These are phyloP conservation scores for Penicillium sp. DNA, from an alignment of 2,329 filamentous ascomycete species.

Conservation along the genomic window DNA sequence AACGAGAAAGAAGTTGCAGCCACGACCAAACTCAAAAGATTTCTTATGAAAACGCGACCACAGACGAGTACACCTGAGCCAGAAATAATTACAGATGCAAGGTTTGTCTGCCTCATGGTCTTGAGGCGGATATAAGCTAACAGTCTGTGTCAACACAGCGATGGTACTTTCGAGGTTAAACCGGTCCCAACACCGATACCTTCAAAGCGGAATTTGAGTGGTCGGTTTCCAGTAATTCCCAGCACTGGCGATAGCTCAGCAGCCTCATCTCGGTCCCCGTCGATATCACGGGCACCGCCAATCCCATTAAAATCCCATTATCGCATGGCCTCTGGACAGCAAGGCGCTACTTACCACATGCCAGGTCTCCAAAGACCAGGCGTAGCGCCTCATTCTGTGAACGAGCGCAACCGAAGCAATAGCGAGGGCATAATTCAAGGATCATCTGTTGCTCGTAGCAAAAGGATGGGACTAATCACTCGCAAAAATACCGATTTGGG, in stretches of 20 bases:
- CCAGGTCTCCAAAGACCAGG: slow-evolving; percentile 57
- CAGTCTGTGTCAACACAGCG: slow-evolving; percentile 43
- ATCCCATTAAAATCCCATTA: slow-evolving; percentile 76
- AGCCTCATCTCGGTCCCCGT: slow-evolving; percentile 63
- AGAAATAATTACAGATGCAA: slow-evolving; percentile 42
- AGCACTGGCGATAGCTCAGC: slow-evolving; percentile 48
- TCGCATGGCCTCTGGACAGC: slow-evolving; percentile 45
- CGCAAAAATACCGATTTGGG: slow-evolving; percentile 49
- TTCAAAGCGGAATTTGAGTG: slow-evolving; percentile 45
- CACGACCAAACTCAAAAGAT: slow-evolving; percentile 53
- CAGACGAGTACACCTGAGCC: slow-evolving; percentile 32
- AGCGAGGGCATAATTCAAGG: slow-evolving; percentile 52
- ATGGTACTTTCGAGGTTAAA: slow-evolving; percentile 66
- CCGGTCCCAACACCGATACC: slow-evolving; percentile 53
- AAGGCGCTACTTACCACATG: slow-evolving; percentile 29
- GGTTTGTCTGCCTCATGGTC: slow-evolving; percentile 20
- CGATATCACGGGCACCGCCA: slow-evolving; percentile 58
- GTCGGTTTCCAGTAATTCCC: slow-evolving; percentile 52
- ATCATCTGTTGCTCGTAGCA: slow-evolving; percentile 41
- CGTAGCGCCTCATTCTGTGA: slow-evolving; percentile 62
- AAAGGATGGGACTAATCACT: slow-evolving; percentile 54
- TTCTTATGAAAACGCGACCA: slow-evolving; percentile 42
- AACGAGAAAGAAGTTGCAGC: slow-evolving; percentile 54
- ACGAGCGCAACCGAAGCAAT: slow-evolving; percentile 50
- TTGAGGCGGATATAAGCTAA: slow-evolving; percentile 8